Base-by-base conservation (phyloP, 257 asterid species). In the Solanum dulcamara region DNA sequence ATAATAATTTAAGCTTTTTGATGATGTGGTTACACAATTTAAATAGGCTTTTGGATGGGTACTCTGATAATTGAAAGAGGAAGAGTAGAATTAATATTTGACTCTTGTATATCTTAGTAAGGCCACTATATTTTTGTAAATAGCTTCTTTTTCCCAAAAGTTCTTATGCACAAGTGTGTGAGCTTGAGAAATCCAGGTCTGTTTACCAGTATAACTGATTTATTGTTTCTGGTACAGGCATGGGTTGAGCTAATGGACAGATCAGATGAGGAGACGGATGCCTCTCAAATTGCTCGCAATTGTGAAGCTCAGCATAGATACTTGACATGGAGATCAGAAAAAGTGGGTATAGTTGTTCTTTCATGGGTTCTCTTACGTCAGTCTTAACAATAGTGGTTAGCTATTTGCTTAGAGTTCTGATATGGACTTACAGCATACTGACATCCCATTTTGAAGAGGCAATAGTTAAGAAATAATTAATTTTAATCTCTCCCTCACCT, bases 311-410 rank as follows among this genome's bases (percentile, higher is more conserved):
- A 93, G 51, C 98, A 93, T 86, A 88, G 91, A 89, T 93, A 96
- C 84, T 94, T 93, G 77, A 91, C 94, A 8, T 94, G 99, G 99
- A 91, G 99, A 88, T 93, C 97, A 1, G 99, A 94, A 91, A 93
- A 94, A 92, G 98, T 95, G 79, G 46, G 89, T 86, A 40, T 13
- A 32, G 9, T 66, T 35, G 26, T 86, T 79, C 53, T 74, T 74
- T 33, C 67, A n/a, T 55, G 35, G 15, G 24, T 28, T 48, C 42
- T 71, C 75, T 50, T 13, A 17, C 30, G 53, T 79, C 60, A 24
- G 11, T 62, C 74, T 37, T 20, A 40, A 38, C 67, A 46, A 84
- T 48, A 26, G 30, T 66, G 28, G 28, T 40, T 62, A n/a, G 71
- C 72, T 84, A 50, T 10, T 64, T 81, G 15, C 26, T 18, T 46